These are phyloP conservation scores for Plasmodium gonderi DNA, from an alignment of 169 alveolate genomes.

Conservation along the genomic window DNA sequence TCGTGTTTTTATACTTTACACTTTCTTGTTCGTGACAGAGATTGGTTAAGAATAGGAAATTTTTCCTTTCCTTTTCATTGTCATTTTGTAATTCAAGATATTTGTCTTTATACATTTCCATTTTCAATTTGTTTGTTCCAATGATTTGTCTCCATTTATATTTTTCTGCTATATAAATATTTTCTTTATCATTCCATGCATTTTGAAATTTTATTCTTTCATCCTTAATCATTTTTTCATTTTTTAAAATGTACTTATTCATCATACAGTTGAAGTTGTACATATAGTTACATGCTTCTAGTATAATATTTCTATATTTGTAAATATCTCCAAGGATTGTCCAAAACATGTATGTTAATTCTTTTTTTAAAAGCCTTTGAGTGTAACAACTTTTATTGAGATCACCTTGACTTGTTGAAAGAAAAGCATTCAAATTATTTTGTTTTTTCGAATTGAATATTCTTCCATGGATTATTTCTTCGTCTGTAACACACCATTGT, in stretches of 20 bases:
- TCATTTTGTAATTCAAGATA: slow-evolving; percentile 1
- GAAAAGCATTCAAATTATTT: no score
- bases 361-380: neutral
- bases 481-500: no score
- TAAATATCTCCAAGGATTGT: slow-evolving; percentile 36
- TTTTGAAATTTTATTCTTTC: neutral
- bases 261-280: neutral
- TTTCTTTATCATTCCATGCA: neutral
- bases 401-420: neutral
- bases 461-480: no score
- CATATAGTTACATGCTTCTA: slow-evolving; percentile 29
- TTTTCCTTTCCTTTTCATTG: slow-evolving; percentile 19
- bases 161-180: slow-evolving; percentile 17
- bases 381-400: neutral
- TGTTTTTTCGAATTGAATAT: no score
- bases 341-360: slow-evolving; percentile 43
- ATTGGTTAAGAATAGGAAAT: slow-evolving; percentile 1
- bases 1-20: slow-evolving; percentile 31
- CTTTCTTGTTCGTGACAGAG: slow-evolving; percentile 35
- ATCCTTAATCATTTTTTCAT: neutral
- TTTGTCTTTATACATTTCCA: slow-evolving; percentile 16
- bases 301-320: slow-evolving; percentile 25
- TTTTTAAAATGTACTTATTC: neutral
- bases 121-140: slow-evolving; percentile 11
- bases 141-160: slow-evolving; percentile 35